Conservation (phyloP, 179 eudicot genomes). For the Silene vulgaris region DNA sequence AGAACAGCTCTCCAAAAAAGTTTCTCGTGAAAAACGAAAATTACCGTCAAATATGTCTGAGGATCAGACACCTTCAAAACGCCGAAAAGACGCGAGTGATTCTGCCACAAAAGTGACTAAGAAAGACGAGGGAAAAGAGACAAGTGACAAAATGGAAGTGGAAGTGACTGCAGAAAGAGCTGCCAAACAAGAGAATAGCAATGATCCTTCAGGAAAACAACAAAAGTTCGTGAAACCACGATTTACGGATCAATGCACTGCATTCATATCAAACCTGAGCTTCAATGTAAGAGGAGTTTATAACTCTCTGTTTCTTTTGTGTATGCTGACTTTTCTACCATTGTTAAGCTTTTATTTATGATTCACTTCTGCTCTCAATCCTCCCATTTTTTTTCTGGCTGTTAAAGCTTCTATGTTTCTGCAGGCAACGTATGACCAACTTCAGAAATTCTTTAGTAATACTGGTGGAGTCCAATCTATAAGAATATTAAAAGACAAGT, state of each 20-base stretch:
- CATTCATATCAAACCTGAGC: slow-evolving; percentile 70
- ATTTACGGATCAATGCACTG: slow-evolving; percentile 84
- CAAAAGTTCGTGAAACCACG: slow-evolving; percentile 33
- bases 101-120: slow-evolving; percentile 25
- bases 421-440: slow-evolving; percentile 62
- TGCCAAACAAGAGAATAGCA: slow-evolving; percentile 29
- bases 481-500: slow-evolving; percentile 69
- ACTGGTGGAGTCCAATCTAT: slow-evolving; percentile 73
- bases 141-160: slow-evolving; percentile 30
- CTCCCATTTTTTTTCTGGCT: not conserved
- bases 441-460: slow-evolving; percentile 69
- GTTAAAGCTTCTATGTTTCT: slow-evolving; percentile 20
- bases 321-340: not conserved
- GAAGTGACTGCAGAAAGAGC: slow-evolving; percentile 31
- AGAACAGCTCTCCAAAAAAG: slow-evolving; percentile 44
- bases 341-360: not conserved
- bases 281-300: slow-evolving; percentile 39
- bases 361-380: not conserved
- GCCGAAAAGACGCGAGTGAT: slow-evolving; percentile 43
- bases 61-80: slow-evolving; percentile 64
- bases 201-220: slow-evolving; percentile 33
- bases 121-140: slow-evolving; percentile 27
- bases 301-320: not conserved
- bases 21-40: slow-evolving; percentile 66
- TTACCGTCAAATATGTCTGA: slow-evolving; percentile 38